Percentiles rank a stretch among this genome's conserved stretches.
phyloP scores from a whole-genome alignment of 495 filamentous ascomycete genomes.

The Xylaria palmicola region DNA sequence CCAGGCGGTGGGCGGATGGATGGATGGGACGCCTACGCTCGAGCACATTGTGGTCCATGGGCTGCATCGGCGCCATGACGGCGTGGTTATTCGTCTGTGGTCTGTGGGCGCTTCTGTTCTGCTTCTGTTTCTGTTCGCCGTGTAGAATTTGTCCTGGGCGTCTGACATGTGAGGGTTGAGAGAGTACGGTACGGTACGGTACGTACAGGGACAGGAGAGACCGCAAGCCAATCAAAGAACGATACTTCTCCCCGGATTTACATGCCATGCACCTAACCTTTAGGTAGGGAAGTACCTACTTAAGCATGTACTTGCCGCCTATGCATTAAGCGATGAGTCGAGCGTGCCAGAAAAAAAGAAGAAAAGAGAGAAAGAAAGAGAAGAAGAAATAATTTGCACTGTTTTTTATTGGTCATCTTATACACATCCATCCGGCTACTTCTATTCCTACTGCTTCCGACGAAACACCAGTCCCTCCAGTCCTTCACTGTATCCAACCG shows the following conservation, averaged over 20 bases:
- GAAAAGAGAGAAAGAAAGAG: too few species aligned
- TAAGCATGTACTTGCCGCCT: too few species aligned
- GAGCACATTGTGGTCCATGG: slow-evolving; percentile 42
- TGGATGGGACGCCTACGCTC: slow-evolving; percentile 37
- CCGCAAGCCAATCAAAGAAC: not conserved
- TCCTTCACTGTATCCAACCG: too few species aligned
- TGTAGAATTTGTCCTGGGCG: not conserved
- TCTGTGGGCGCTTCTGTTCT: not conserved
- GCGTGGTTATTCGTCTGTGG: not conserved
- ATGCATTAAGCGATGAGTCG: too few species aligned
- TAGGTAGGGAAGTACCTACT: too few species aligned
- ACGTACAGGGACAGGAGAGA: not conserved
- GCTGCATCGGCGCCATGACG: slow-evolving; percentile 49
- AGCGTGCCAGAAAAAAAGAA: too few species aligned
- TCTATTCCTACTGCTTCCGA: too few species aligned
- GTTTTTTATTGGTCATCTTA: too few species aligned
- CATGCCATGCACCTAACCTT: not conserved
- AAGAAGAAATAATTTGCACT: too few species aligned
- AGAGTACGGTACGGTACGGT: not conserved
- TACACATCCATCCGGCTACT: too few species aligned
- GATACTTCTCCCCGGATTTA: not conserved
- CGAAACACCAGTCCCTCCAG: too few species aligned
- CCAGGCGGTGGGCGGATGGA: not conserved
- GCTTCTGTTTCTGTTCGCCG: not conserved
- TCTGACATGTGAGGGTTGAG: not conserved